Conservation (phyloP, 768 basidiomycete species). For the Boletus huronensis region DNA sequence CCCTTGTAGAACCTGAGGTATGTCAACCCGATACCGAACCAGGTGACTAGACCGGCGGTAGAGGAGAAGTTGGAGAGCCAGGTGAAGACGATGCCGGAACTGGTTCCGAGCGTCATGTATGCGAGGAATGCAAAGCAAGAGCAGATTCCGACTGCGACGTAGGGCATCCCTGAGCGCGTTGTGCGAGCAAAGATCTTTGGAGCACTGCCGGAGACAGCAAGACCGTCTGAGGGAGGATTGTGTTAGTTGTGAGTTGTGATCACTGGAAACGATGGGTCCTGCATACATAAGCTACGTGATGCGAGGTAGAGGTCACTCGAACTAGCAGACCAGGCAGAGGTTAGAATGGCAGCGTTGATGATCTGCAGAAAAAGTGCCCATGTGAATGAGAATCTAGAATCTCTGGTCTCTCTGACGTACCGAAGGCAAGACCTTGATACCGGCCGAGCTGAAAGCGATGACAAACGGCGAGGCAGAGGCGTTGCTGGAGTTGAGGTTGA, state of each 20-base stretch:
- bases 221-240: slow-evolving; percentile 43
- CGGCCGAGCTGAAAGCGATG: slow-evolving; percentile 52
- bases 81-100: slow-evolving; percentile 38
- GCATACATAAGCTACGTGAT: slow-evolving; percentile 37
- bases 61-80: slow-evolving; percentile 39
- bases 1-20: slow-evolving; percentile 49
- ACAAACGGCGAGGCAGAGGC: slow-evolving; percentile 54
- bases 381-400: too few species aligned
- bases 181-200: slow-evolving; percentile 49
- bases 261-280: not conserved
- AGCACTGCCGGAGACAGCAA: slow-evolving; percentile 51
- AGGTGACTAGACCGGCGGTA: slow-evolving; percentile 41
- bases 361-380: slow-evolving; percentile 14
- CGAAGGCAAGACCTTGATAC: slow-evolving; percentile 55
- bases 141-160: slow-evolving; percentile 34
- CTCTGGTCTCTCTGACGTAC: slow-evolving; percentile 24
- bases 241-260: not conserved
- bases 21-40: slow-evolving; percentile 43
- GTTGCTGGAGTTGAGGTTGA: slow-evolving; percentile 36
- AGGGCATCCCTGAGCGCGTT: slow-evolving; percentile 41
- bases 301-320: slow-evolving; percentile 40
- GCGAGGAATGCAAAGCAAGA: slow-evolving; percentile 36
- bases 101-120: slow-evolving; percentile 38
- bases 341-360: slow-evolving; percentile 42
- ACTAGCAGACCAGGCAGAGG: slow-evolving; percentile 42